Evolutionary conservation across 768 basidiomycete species (phyloP).

Genomic region (Paxillus involutus): DNA sequence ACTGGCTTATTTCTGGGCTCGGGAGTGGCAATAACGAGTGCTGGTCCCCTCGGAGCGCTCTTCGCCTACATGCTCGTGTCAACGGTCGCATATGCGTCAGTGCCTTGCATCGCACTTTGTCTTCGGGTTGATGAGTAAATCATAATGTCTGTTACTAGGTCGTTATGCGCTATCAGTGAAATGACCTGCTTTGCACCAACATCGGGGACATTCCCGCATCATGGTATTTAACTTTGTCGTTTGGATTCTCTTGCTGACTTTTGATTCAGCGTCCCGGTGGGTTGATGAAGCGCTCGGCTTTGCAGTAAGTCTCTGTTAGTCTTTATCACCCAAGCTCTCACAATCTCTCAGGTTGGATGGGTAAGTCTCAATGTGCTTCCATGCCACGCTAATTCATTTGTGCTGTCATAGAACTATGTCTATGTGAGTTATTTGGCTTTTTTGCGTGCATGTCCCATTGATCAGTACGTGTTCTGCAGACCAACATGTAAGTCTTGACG

Average conservation of each 20-base stretch:
- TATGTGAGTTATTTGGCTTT: slow-evolving; percentile 36
- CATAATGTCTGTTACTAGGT: slow-evolving; percentile 30
- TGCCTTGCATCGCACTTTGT: slow-evolving; percentile 15
- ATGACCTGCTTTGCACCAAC: slow-evolving; percentile 79
- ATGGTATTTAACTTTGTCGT: slow-evolving; percentile 37
- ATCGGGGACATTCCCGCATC: slow-evolving; percentile 78
- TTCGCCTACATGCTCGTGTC: slow-evolving; percentile 65
- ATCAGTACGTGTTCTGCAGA: background rate
- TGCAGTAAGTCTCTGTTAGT: slow-evolving; percentile 40
- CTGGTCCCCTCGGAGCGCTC: slow-evolving; percentile 68
- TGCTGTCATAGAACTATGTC: slow-evolving; percentile 48
- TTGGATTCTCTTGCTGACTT: too few species aligned
- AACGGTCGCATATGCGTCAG: slow-evolving; percentile 63
- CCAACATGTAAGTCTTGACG: slow-evolving; percentile 4
- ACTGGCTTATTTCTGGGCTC: slow-evolving; percentile 76
- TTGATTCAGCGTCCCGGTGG: slow-evolving; percentile 46
- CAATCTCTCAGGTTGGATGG: slow-evolving; percentile 24
- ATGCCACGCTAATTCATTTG: background rate
- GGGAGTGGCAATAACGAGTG: slow-evolving; percentile 54
- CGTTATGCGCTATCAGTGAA: slow-evolving; percentile 68
- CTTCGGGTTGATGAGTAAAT: background rate
- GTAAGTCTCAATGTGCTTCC: slow-evolving; percentile 21
- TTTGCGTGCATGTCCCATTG: too few species aligned
- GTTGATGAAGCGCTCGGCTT: slow-evolving; percentile 63
- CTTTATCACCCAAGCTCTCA: background rate